phyloP scores from a whole-genome alignment of 768 basidiomycete species.

The Pisolithus marmoratus region DNA sequence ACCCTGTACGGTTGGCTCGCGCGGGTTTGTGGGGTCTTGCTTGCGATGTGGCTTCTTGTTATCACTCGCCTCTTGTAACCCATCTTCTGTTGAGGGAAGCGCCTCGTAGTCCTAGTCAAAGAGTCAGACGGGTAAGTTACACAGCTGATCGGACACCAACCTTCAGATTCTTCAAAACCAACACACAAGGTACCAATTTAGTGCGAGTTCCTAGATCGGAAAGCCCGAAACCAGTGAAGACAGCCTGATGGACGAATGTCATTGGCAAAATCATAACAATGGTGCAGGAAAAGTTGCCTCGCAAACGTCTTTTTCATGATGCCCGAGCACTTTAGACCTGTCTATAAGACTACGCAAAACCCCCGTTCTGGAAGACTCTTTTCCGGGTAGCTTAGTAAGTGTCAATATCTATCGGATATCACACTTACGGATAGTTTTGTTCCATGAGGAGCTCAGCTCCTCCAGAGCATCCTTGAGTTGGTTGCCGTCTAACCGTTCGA shows the following conservation, averaged over 20 bases:
- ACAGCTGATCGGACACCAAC: conserved; percentile 28
- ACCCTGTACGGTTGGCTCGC: conserved; percentile 76
- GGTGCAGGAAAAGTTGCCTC: conserved; percentile 42
- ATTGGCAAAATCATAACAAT: conserved; percentile 4
- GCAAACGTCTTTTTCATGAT: conserved; percentile 43
- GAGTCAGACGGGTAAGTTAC: background rate
- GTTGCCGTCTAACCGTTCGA: conserved; percentile 53
- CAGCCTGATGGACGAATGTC: conserved; percentile 38
- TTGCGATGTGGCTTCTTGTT: conserved; percentile 10
- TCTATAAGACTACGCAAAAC: conserved; percentile 75
- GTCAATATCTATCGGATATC: background rate
- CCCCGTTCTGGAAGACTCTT: conserved; percentile 69
- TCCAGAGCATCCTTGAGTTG: conserved; percentile 50
- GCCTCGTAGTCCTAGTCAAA: conserved; percentile 18
- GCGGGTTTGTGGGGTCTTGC: conserved; percentile 25
- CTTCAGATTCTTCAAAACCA: conserved; percentile 46
- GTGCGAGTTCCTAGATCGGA: conserved; percentile 40
- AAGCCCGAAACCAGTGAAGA: conserved; percentile 56
- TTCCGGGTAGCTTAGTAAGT: conserved; percentile 1
- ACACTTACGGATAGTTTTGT: conserved; percentile 65
- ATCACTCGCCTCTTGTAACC: conserved; percentile 6
- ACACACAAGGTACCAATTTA: conserved; percentile 61
- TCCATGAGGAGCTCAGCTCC: conserved; percentile 58
- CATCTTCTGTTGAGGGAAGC: conserved; percentile 5
- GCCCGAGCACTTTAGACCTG: conserved; percentile 45